Evolutionary conservation across 2,329 filamentous ascomycete species (phyloP).

Genomic region (Escovopsis weberi): DNA sequence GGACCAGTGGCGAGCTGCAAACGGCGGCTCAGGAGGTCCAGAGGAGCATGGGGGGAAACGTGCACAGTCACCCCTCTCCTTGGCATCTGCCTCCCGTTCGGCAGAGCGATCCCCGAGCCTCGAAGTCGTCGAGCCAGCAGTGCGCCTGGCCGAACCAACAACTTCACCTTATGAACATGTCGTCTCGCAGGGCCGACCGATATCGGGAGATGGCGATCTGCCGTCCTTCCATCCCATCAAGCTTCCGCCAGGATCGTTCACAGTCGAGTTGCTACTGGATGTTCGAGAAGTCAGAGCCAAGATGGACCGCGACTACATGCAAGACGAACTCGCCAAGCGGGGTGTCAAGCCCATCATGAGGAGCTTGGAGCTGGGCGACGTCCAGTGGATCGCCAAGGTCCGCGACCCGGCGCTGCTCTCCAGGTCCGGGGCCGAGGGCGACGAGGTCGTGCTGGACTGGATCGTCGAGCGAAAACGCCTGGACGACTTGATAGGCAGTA

Average conservation of each 20-base stretch:
- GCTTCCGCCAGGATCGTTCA: constrained; percentile 51
- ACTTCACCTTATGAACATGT: constrained; percentile 20
- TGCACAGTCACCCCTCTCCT: too few species aligned
- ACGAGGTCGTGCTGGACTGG: constrained; percentile 64
- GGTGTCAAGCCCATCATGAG: constrained; percentile 53
- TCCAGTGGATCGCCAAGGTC: constrained; percentile 65
- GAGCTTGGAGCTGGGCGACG: constrained; percentile 58
- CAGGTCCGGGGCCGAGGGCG: constrained; percentile 43
- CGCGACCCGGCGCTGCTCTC: constrained; percentile 42
- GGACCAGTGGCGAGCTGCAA: constrained; percentile 19
- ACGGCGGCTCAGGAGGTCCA: constrained; percentile 3
- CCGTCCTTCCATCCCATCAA: constrained; percentile 43
- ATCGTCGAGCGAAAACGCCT: constrained; percentile 70
- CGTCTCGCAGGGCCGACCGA: constrained; percentile 23
- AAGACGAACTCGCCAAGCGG: constrained; percentile 53
- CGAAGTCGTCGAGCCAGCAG: neutral
- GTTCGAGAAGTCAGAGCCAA: constrained; percentile 59
- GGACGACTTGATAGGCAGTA: constrained; percentile 65
- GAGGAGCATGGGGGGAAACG: neutral
- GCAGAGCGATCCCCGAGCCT: neutral
- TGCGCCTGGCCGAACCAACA: neutral
- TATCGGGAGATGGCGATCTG: constrained; percentile 18
- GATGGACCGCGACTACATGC: constrained; percentile 63
- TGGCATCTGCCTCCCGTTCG: neutral
- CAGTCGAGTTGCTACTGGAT: constrained; percentile 59